Evolutionary conservation across 192 early-diverging fungal species (phyloP), one percentile per base, ranked within the genome.

Genomic region (Backusella sp.): DNA sequence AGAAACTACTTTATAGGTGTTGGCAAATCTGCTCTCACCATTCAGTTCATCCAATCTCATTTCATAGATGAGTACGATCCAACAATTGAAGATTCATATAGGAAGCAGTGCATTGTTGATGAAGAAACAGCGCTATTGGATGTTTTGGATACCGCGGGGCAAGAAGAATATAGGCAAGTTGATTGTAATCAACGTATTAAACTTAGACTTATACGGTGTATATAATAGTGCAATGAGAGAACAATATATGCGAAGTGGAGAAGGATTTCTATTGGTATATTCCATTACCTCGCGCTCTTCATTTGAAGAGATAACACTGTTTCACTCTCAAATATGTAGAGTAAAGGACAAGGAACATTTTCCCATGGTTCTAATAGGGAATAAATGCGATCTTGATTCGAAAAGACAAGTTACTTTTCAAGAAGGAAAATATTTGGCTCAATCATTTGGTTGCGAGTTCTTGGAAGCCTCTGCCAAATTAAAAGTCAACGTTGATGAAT

Each of bases 11-110:
- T 39, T 34, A 26, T 69, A 78, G 77, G 87, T 78, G 93, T 93
- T 23, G 93, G 92, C 68, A 93, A 94, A 84, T 92, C 92, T 23
- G 93, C 93, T 66, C 80, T 94, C 73, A 94, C 93, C 17, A 93
- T 94, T 71, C 92, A 94, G 80, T 92, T 92, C 73, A 93, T 91
- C 68, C 90, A 91, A 78, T 91, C 89, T 59, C 90, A 94, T 82
- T 94, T 95, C 82, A 88, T 93, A 46, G 90, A 94, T 73, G 92
- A 92, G 76, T 98, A 98, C 77, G 97, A 98, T 82, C 97, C 97
- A 17, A 98, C 97, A n/a, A 97, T 97, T 74, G 97, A 98, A 87
- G 97, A 98, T 85, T 97, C 96, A 11, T 98, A 98, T 86, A 90
- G 93, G 68, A 97, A 97, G 80, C 97, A 97, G 84, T 94, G 96